phyloP scores from a whole-genome alignment of 441 rosid species.

The Aleurites moluccanus region DNA sequence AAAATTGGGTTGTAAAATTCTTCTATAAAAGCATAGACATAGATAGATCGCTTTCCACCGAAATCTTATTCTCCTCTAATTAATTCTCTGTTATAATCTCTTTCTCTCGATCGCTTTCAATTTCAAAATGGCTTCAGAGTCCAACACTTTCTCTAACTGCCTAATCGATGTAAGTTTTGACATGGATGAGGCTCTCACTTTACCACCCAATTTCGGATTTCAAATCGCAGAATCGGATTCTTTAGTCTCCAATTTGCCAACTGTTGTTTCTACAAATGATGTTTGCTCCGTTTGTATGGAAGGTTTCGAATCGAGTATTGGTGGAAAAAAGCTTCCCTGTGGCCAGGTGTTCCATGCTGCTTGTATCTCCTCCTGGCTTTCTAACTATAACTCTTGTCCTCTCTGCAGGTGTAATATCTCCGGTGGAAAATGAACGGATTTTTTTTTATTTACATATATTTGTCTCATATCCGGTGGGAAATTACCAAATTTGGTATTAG shows the following conservation, averaged over 20 bases:
- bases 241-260: slow-evolving; percentile 27
- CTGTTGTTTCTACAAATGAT: slow-evolving; percentile 5
- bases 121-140: neutral
- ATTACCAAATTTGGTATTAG: no score
- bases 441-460: neutral
- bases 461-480: no score
- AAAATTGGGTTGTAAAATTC: neutral
- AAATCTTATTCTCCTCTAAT: no score
- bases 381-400: slow-evolving; percentile 42
- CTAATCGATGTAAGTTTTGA: slow-evolving; percentile 31
- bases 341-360: slow-evolving; percentile 45
- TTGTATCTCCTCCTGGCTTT: slow-evolving; percentile 49
- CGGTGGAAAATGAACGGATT: neutral
- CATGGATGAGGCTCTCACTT: slow-evolving; percentile 37
- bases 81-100: neutral
- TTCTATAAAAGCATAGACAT: neutral
- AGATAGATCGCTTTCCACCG: neutral
- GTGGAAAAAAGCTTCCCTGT: slow-evolving; percentile 35
- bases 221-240: neutral
- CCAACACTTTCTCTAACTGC: slow-evolving; percentile 2
- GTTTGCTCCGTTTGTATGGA: slow-evolving; percentile 53
- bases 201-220: neutral
- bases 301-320: slow-evolving; percentile 16
- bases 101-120: neutral
- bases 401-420: slow-evolving; percentile 43